Evolutionary conservation across 805 yeast species (phyloP).

Genomic region (Hanseniaspora pseudoguilliermondii): DNA sequence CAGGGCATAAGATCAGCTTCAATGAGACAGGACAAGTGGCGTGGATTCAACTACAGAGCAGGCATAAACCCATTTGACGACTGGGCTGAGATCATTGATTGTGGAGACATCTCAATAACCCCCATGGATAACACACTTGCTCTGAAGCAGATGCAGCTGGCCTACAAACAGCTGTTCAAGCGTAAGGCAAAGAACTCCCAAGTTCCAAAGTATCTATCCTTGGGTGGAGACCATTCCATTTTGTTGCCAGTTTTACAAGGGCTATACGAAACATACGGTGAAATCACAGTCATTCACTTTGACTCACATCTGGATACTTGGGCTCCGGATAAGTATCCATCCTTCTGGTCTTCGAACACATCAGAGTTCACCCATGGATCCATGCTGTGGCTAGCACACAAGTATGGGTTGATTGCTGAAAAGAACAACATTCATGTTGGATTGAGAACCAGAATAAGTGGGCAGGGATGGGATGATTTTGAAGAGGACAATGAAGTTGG

Average conservation of each 20-base stretch:
- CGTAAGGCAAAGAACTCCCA: constrained; percentile 18
- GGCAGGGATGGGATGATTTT: constrained; percentile 46
- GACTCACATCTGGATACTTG: constrained; percentile 80
- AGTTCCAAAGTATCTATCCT: constrained; percentile 48
- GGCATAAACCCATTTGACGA: constrained; percentile 45
- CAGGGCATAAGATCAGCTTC: constrained; percentile 55
- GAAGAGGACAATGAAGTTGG: constrained; percentile 56
- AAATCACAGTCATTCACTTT: constrained; percentile 61
- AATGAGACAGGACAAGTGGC: constrained; percentile 51
- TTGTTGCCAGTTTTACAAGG: constrained; percentile 62
- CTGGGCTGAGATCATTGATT: constrained; percentile 46
- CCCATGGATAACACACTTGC: constrained; percentile 59
- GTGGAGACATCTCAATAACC: constrained; percentile 57
- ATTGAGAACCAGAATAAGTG: constrained; percentile 53
- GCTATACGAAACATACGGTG: constrained; percentile 47
- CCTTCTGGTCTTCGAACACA: constrained; percentile 44
- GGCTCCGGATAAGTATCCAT: constrained; percentile 60
- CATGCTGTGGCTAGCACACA: constrained; percentile 67
- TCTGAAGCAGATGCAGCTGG: constrained; percentile 45
- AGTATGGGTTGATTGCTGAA: constrained; percentile 50
- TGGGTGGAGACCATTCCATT: constrained; percentile 79
- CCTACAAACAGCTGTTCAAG: constrained; percentile 41
- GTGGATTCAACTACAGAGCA: constrained; percentile 63
- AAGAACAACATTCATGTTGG: constrained; percentile 62
- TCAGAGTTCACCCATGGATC: constrained; percentile 69